Conservation (phyloP, 768 basidiomycete genomes). For the Boletus sp. region DNA sequence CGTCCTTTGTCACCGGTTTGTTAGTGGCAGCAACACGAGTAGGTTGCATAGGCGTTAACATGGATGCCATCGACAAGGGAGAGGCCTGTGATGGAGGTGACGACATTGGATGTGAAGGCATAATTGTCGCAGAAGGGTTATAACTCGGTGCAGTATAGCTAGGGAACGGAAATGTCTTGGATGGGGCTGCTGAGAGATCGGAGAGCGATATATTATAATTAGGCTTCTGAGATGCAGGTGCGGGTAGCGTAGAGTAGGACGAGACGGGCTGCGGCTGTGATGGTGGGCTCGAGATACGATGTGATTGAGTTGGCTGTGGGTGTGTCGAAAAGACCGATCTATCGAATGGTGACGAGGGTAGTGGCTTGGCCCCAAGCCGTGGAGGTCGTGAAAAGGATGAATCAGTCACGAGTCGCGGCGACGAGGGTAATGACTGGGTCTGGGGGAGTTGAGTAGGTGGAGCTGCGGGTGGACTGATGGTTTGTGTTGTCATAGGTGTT, state of each 20-base stretch:
- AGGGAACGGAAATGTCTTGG: conserved; percentile 11
- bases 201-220: conserved; percentile 56
- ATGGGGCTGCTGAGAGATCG: conserved; percentile 22
- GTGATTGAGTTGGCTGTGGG: conserved; percentile 21
- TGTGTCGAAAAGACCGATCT: conserved; percentile 25
- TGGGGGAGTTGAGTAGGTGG: conserved; percentile 11
- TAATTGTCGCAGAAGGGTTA: conserved; percentile 14
- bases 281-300: conserved; percentile 18
- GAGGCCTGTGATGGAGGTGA: conserved; percentile 32
- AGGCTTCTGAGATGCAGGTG: conserved; percentile 36
- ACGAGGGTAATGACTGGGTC: conserved; percentile 39
- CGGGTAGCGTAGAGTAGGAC: conserved; percentile 6
- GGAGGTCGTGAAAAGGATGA: conserved; percentile 31
- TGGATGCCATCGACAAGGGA: conserved; percentile 40
- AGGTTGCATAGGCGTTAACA: conserved; percentile 59
- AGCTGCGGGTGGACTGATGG: conserved; percentile 13
- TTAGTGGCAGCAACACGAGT: conserved; percentile 38
- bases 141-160: conserved; percentile 16
- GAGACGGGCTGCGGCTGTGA: conserved; percentile 19
- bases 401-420: conserved; percentile 36
- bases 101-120: conserved; percentile 24
- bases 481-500: conserved; percentile 14
- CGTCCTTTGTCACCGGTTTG: conserved; percentile 57
- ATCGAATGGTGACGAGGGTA: conserved; percentile 36
- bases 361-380: conserved; percentile 39